phyloP scores from a whole-genome alignment of 164 flowering plant genomes.

The Macadamia integrifolia region DNA sequence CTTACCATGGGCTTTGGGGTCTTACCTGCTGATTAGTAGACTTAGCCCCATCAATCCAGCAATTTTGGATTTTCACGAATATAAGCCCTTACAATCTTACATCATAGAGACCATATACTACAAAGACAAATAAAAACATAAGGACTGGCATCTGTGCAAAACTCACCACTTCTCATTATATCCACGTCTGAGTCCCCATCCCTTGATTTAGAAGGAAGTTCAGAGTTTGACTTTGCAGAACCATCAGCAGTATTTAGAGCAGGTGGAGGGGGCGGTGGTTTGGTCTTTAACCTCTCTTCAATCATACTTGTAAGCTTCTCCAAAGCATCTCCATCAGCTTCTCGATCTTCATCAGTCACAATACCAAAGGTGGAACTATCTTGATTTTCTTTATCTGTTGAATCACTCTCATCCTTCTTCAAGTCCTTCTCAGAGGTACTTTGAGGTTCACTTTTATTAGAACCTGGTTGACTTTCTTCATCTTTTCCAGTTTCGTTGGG shows the following conservation, averaged over 20 bases:
- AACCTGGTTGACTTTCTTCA: slow-evolving; percentile 39
- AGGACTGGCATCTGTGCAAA: not conserved
- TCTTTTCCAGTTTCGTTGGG: slow-evolving; percentile 53
- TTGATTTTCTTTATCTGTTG: slow-evolving; percentile 42
- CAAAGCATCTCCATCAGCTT: slow-evolving; percentile 68
- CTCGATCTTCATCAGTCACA: slow-evolving; percentile 86
- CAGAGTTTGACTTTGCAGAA: slow-evolving; percentile 43
- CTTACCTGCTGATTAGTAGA: no score
- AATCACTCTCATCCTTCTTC: slow-evolving; percentile 40
- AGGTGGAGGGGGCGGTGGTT: slow-evolving; percentile 79
- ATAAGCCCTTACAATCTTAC: no score
- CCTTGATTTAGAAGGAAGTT: slow-evolving; percentile 49
- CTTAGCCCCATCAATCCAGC: no score
- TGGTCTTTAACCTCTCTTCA: slow-evolving; percentile 82
- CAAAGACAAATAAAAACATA: no score
- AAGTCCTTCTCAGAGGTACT: slow-evolving; percentile 40
- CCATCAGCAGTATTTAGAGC: slow-evolving; percentile 38
- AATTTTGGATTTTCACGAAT: no score
- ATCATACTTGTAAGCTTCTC: slow-evolving; percentile 65
- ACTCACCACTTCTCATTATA: slow-evolving; percentile 46
- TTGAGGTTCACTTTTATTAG: slow-evolving; percentile 34
- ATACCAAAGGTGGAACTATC: slow-evolving; percentile 63
- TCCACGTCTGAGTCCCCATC: slow-evolving; percentile 77
- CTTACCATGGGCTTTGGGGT: no score
- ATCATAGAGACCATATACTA: no score